phyloP scores from a whole-genome alignment of 331 rosid species.

The Telfairia occidentalis region DNA sequence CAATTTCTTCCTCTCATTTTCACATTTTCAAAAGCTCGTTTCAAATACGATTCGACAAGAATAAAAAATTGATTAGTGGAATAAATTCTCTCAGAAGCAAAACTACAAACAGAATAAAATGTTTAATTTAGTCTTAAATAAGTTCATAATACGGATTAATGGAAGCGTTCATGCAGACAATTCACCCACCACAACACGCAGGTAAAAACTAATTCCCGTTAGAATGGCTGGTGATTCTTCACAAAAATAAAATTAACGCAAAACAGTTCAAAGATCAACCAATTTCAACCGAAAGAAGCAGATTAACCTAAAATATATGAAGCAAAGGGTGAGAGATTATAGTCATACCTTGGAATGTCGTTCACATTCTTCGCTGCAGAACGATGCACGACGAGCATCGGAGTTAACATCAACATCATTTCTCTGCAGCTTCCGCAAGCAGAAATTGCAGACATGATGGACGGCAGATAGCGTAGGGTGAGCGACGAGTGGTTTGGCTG shows the following conservation, averaged over 20 bases:
- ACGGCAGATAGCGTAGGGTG: slow-evolving; percentile 46
- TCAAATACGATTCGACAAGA: neutral
- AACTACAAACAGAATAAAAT: slow-evolving; percentile 21
- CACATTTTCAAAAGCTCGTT: neutral
- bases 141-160: neutral
- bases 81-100: slow-evolving; percentile 17
- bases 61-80: neutral
- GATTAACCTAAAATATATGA: neutral
- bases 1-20: neutral
- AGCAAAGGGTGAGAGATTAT: neutral
- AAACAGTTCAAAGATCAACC: neutral
- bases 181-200: neutral
- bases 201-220: neutral
- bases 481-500: slow-evolving; percentile 57
- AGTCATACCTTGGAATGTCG: slow-evolving; percentile 34
- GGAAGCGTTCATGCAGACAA: neutral
- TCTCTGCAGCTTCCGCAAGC: slow-evolving; percentile 38
- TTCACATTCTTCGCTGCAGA: slow-evolving; percentile 46
- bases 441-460: slow-evolving; percentile 44
- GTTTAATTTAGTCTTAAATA: no score
- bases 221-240: neutral
- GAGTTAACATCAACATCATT: neutral
- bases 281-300: neutral
- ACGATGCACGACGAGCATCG: slow-evolving; percentile 19
- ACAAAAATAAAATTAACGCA: neutral